These are phyloP conservation scores for Beauveria brongniartii DNA, from an alignment of 2,329 filamentous ascomycete species.

Conservation along the genomic window DNA sequence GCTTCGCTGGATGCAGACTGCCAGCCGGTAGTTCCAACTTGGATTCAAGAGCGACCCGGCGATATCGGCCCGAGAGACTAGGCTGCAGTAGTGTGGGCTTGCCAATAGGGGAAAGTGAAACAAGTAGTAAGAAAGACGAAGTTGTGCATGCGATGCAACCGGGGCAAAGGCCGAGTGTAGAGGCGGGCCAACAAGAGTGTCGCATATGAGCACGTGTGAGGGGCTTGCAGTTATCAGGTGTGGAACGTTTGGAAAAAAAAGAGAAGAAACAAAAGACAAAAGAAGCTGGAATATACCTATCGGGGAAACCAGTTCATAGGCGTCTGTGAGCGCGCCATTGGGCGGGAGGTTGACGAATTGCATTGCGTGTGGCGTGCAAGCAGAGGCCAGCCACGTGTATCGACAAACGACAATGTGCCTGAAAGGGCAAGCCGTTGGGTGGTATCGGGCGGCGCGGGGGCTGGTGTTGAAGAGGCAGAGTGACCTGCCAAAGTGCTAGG, in stretches of 20 bases:
- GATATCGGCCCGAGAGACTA: not conserved
- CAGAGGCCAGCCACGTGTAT: not conserved
- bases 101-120: not conserved
- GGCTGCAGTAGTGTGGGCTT: not conserved
- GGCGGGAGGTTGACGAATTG: not conserved
- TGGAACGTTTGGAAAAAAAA: not conserved
- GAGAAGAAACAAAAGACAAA: not conserved
- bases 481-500: not conserved
- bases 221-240: not conserved
- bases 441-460: not conserved
- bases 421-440: conserved; percentile 7
- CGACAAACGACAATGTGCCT: not conserved
- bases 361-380: not conserved
- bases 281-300: not conserved
- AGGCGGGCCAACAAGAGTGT: not conserved
- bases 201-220: not conserved
- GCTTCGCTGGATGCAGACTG: not conserved
- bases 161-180: not conserved
- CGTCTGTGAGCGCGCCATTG: not conserved
- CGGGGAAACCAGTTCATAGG: conserved; percentile 7
- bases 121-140: not conserved
- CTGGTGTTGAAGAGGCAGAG: not conserved
- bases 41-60: not conserved
- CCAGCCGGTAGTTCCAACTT: not conserved
- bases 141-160: not conserved